These are phyloP conservation scores for Talaromyces sp. DNA, from an alignment of 2,329 filamentous ascomycete genomes.

Conservation along the genomic window DNA sequence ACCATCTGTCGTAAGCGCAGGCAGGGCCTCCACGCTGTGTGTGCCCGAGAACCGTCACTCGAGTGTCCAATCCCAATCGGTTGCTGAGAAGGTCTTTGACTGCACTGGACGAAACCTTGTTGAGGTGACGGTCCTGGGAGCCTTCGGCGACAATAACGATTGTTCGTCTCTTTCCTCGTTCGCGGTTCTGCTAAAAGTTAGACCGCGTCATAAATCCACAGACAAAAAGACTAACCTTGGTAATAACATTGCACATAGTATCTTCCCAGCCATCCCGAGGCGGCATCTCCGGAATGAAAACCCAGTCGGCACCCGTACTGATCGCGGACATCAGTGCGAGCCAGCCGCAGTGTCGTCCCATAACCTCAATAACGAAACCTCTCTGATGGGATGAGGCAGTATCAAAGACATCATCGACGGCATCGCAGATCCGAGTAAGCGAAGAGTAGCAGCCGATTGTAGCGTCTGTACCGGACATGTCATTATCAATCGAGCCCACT, in stretches of 20 bases:
- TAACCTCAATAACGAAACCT: constrained; percentile 96
- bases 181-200: constrained; percentile 62
- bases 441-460: constrained; percentile 97
- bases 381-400: constrained; percentile 94
- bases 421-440: constrained; percentile 86
- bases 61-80: constrained; percentile 78
- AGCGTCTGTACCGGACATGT: constrained; percentile 93
- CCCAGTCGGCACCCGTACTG: constrained; percentile 89
- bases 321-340: constrained; percentile 94
- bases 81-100: constrained; percentile 86
- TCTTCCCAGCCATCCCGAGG: constrained; percentile 82
- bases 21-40: constrained; percentile 94
- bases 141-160: constrained; percentile 98
- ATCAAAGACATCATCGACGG: constrained; percentile 89
- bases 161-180: constrained; percentile 88
- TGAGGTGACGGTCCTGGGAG: constrained; percentile 77
- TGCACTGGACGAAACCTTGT: constrained; percentile 73
- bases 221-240: constrained; percentile 52
- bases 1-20: constrained; percentile 89
- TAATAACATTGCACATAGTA: constrained; percentile 77
- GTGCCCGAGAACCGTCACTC: constrained; percentile 91
- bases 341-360: constrained; percentile 98
- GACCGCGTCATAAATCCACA: constrained; percentile 7
- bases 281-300: constrained; percentile 95
- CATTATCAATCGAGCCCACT: constrained; percentile 97